Conservation (phyloP, 1,284 basidiomycete genomes). For the Thelephora terrestris region DNA sequence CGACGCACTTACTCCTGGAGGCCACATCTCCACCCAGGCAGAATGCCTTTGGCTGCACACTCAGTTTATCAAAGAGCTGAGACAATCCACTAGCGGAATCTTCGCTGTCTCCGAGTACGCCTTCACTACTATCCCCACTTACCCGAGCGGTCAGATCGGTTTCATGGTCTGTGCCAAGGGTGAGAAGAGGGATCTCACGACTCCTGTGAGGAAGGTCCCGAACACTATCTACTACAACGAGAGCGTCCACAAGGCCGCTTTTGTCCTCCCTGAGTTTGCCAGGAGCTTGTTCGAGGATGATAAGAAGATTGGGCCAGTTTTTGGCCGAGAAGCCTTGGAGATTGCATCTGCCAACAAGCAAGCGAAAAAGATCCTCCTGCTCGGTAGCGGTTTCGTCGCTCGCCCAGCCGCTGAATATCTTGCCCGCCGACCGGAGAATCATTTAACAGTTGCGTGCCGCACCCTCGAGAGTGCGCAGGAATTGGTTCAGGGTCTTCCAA, state of each 20-base stretch:
- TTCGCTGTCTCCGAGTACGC: slow-evolving; percentile 90
- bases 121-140: slow-evolving; percentile 95
- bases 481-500: slow-evolving; percentile 60
- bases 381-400: slow-evolving; percentile 95
- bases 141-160: slow-evolving; percentile 96
- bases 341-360: slow-evolving; percentile 26
- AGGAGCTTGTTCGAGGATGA: slow-evolving; percentile 66
- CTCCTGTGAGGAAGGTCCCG: slow-evolving; percentile 60
- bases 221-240: slow-evolving; percentile 83
- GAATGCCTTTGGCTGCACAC: slow-evolving; percentile 97
- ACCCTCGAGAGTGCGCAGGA: slow-evolving; percentile 69
- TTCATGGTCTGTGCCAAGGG: slow-evolving; percentile 89
- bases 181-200: slow-evolving; percentile 56
- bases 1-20: slow-evolving; percentile 82
- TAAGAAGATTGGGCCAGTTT: slow-evolving; percentile 57
- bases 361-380: slow-evolving; percentile 73
- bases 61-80: slow-evolving; percentile 76
- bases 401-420: slow-evolving; percentile 92
- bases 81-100: slow-evolving; percentile 62
- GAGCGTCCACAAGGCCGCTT: slow-evolving; percentile 75
- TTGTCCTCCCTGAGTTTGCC: slow-evolving; percentile 89
- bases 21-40: slow-evolving; percentile 93
- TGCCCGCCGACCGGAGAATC: slow-evolving; percentile 73
- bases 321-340: slow-evolving; percentile 42
- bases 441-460: slow-evolving; percentile 84